phyloP scores from a whole-genome alignment of 208 protist species.

The Angomonas desouzai region DNA sequence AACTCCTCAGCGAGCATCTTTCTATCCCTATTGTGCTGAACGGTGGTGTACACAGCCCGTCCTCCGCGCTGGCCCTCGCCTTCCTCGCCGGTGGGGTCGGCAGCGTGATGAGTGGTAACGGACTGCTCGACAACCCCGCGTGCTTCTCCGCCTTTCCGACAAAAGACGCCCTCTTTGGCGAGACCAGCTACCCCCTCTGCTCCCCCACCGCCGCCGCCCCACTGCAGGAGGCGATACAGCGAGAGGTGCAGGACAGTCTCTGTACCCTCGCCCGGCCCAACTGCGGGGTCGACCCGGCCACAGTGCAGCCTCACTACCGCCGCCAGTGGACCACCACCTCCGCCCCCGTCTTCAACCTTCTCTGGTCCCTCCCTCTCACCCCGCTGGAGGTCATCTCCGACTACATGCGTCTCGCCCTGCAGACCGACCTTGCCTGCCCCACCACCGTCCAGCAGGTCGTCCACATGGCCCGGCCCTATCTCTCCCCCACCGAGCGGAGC shows the following conservation, averaged over 20 bases:
- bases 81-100: slow-evolving; percentile 41
- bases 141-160: slow-evolving; percentile 13
- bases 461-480: slow-evolving; percentile 63
- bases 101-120: slow-evolving; percentile 76
- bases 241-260: background rate
- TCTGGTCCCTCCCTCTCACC: slow-evolving; percentile 9
- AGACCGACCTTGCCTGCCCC: slow-evolving; percentile 43
- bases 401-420: slow-evolving; percentile 60
- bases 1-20: slow-evolving; percentile 54
- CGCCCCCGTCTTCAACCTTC: background rate
- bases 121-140: slow-evolving; percentile 82
- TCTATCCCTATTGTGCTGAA: slow-evolving; percentile 81
- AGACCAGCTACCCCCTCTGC: background rate
- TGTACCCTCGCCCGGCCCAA: background rate
- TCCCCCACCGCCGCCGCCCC: background rate
- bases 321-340: background rate
- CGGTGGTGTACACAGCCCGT: slow-evolving; percentile 60
- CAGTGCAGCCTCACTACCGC: background rate
- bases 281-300: background rate
- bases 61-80: slow-evolving; percentile 41
- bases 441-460: slow-evolving; percentile 71
- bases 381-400: slow-evolving; percentile 67
- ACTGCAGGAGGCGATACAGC: background rate
- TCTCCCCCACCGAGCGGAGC: slow-evolving; percentile 62
- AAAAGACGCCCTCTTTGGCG: background rate